Evolutionary conservation across 2,329 filamentous ascomycete species (phyloP), one percentile per base, ranked within the genome.

Genomic region (Penicillium sp.): DNA sequence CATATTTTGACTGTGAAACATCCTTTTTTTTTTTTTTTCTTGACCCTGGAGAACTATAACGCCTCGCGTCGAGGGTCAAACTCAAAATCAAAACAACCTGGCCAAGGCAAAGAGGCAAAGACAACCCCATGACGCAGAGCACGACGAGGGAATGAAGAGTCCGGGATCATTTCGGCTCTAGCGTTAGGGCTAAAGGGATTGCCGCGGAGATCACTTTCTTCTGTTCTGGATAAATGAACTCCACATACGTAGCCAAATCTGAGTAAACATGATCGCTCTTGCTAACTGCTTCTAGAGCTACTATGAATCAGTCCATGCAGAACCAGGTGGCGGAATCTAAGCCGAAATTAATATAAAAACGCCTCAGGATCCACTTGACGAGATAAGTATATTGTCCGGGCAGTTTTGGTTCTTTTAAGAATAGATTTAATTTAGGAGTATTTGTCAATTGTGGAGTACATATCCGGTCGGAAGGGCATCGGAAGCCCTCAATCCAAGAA

Each of bases 381-480:
- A 52, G 33, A 33, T 13, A 16, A 48, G 56, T 35, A 54, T 52
- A 58, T 55, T 55, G 52, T 52, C 56, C 56, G 56, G 11, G 27
- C 35, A 44, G 29, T 48, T 26, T 19, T 29, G 9, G 21, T 31
- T 19, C 8, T 31, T 47, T n/a, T 21, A 21, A 22, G 39, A 41
- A 21, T 22, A 22, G 19, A 41, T 47, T 44, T 47, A 47, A 47
- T 31, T 31, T 47, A 47, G 5, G 11, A 13, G 19, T 31, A 48
- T 48, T 48, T 48, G 46, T 48, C 31, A 48, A 21, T 7, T 46
- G 39, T 45, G 46, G 46, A 37, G 46, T 13, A 16, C 2, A 11
- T 19, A 48, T 35, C 29, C 19, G 46, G 33, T 24, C n/a, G 46
- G 46, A 24, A 26, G 16, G 3, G 29, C 27, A 14, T 48, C 46